Base-by-base conservation (phyloP, 2,329 filamentous ascomycete genomes). In the Aspergillus pseudoviridinutans region DNA sequence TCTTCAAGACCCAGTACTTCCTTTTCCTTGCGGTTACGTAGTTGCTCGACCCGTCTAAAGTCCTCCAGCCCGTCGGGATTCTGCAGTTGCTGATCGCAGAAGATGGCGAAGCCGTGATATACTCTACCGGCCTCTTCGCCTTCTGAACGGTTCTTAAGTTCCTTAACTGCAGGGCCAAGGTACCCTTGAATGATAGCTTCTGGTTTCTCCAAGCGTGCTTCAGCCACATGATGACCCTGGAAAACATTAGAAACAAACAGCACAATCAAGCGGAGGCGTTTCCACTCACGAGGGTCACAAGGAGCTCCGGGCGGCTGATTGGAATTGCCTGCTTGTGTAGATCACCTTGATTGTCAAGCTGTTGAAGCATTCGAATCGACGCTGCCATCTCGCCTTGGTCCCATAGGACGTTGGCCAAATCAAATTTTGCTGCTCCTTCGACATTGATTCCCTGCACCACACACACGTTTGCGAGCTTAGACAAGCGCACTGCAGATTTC, bases 61-160 rank as follows among this genome's bases (percentile, higher is more conserved):
- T 99, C 94, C 71, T 96, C 91, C 1, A 92, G 78, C 35, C 88
- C 86, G 65, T 96, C 91, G 0, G 88, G 84, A 68, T 93, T 93
- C 66, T 96, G 90, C 9, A 99, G 80, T 71, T 99, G 94, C 67
- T 92, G 87, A 71, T 99, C 93, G 68, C 95, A 99, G 71, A 99
- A 99, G 53, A 87, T 84, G 27, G 95, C 94, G 72, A 97, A 97
- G 66, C 96, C 91, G 70, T 97, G 92, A 67, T 92, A 97, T 0
- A 97, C 94, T 63, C 91, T 84, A 1, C 92, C 92, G 2, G 92
- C 90, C 59, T 93, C 90, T 49, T 83, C 80, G 1, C 89, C 89
- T 54, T 86, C 82, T 4, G 77, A 82, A 49, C 84, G 82, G 1
- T 86, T 87, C 65, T 85, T 88, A 7, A 99, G 79, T 68, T 95